Evolutionary conservation across 1,139 yeast species (phyloP).

Genomic region (Saccharomyces pastorianus): DNA sequence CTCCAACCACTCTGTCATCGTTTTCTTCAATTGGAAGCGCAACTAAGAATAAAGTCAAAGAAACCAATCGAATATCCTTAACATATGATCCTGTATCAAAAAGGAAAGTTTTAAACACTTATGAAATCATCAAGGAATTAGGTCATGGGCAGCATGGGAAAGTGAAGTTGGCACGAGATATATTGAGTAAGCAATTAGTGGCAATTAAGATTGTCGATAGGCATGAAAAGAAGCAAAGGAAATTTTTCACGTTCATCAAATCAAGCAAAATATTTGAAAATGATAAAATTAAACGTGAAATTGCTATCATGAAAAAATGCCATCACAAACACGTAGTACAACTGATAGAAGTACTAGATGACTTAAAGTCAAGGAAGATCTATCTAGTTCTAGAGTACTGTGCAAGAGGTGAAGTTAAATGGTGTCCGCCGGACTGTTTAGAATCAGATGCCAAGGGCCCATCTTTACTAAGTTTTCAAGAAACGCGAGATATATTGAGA

Average conservation of each 20-base stretch:
- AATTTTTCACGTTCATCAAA: conserved; percentile 20
- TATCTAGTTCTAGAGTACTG: conserved; percentile 86
- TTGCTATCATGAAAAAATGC: conserved; percentile 93
- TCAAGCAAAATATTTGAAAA: conserved; percentile 22
- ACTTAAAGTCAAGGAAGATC: conserved; percentile 71
- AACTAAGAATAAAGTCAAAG: conserved; percentile 49
- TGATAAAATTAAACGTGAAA: conserved; percentile 73
- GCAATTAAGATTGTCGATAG: conserved; percentile 92
- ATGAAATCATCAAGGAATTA: conserved; percentile 77
- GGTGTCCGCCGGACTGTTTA: conserved; percentile 41
- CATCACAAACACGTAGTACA: conserved; percentile 88
- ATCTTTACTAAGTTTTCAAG: conserved; percentile 59
- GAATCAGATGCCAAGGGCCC: conserved; percentile 43
- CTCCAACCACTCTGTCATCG: not conserved
- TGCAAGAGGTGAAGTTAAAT: conserved; percentile 84
- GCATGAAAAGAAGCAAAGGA: conserved; percentile 36
- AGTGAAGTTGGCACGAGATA: conserved; percentile 81
- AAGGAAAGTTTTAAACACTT: conserved; percentile 78
- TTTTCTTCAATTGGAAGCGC: not conserved
- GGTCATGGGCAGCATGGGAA: conserved; percentile 98
- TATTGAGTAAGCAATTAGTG: conserved; percentile 61
- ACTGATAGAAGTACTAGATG: conserved; percentile 84
- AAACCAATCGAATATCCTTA: conserved; percentile 70
- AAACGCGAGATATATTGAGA: conserved; percentile 65
- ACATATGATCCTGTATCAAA: conserved; percentile 86